A percentile compares a stretch with the other conserved stretches of the same genome.
phyloP scores from a whole-genome alignment of 2,329 filamentous ascomycete species.

The Monascus ruber region DNA sequence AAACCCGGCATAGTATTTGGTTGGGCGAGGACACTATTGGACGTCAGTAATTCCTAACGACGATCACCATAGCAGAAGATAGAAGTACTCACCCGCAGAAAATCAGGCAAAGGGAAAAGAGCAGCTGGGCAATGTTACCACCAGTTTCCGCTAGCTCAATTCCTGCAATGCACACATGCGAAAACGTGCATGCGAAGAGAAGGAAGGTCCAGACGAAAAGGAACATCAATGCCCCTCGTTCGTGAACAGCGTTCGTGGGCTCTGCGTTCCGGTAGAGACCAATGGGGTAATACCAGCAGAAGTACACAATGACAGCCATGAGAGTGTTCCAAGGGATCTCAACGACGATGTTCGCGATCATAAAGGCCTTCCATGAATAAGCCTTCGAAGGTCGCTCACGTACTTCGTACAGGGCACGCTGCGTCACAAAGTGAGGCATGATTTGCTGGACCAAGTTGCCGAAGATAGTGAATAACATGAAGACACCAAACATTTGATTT shows the following conservation, averaged over 20 bases:
- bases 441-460: slow-evolving; percentile 45
- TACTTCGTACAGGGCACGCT: slow-evolving; percentile 48
- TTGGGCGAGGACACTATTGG: slow-evolving; percentile 38
- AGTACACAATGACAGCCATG: slow-evolving; percentile 51
- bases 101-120: slow-evolving; percentile 48
- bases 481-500: slow-evolving; percentile 85
- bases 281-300: slow-evolving; percentile 58
- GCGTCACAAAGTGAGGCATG: slow-evolving; percentile 48
- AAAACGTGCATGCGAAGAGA: slow-evolving; percentile 60
- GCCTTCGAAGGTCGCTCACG: slow-evolving; percentile 54
- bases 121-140: slow-evolving; percentile 49
- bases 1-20: slow-evolving; percentile 53
- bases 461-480: slow-evolving; percentile 75
- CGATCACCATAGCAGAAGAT: too few species aligned
- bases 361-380: slow-evolving; percentile 64
- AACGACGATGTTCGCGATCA: slow-evolving; percentile 59
- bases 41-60: too few species aligned
- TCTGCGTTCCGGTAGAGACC: slow-evolving; percentile 34
- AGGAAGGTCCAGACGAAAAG: slow-evolving; percentile 56
- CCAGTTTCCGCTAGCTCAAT: slow-evolving; percentile 59
- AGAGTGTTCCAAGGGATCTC: slow-evolving; percentile 58
- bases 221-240: slow-evolving; percentile 54
- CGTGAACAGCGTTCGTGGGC: slow-evolving; percentile 27
- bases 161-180: slow-evolving; percentile 61
- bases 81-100: slow-evolving; percentile 37